phyloP scores from a whole-genome alignment of 2,329 filamentous ascomycete genomes.

The Talaromyces funiculosus region DNA sequence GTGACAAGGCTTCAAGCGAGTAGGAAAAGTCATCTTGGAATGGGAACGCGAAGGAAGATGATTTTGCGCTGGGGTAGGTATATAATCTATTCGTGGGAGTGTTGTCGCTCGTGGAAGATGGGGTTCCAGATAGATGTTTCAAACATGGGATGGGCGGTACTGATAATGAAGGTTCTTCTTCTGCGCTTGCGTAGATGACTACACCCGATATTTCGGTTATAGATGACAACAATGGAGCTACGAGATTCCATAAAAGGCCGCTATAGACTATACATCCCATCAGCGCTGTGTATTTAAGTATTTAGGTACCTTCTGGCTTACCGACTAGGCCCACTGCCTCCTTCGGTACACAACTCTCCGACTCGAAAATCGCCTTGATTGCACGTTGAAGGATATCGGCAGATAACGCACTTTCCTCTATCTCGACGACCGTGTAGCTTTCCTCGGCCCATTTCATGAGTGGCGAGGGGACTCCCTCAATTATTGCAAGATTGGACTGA shows the following conservation, averaged over 20 bases:
- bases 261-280: neutral
- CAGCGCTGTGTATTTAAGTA: too few species aligned
- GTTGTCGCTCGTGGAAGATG: neutral
- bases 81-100: neutral
- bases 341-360: conserved; percentile 23
- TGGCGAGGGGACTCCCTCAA: conserved; percentile 49
- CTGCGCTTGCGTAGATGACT: neutral
- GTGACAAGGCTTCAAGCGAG: conserved; percentile 54
- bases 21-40: conserved; percentile 49
- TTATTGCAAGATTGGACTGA: conserved; percentile 23
- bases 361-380: conserved; percentile 16
- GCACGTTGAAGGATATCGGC: conserved; percentile 19
- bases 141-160: neutral
- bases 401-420: conserved; percentile 28
- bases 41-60: conserved; percentile 46
- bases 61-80: conserved; percentile 41
- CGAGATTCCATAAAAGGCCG: neutral
- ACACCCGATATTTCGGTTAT: neutral
- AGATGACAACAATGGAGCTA: neutral
- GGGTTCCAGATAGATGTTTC: conserved; percentile 1
- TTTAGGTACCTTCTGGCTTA: neutral
- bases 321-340: conserved; percentile 1
- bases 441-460: conserved; percentile 67
- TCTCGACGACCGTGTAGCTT: conserved; percentile 57
- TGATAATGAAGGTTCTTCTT: neutral